Evolutionary conservation across 2,329 filamentous ascomycete species (phyloP).

Genomic region (Cytospora piceae): DNA sequence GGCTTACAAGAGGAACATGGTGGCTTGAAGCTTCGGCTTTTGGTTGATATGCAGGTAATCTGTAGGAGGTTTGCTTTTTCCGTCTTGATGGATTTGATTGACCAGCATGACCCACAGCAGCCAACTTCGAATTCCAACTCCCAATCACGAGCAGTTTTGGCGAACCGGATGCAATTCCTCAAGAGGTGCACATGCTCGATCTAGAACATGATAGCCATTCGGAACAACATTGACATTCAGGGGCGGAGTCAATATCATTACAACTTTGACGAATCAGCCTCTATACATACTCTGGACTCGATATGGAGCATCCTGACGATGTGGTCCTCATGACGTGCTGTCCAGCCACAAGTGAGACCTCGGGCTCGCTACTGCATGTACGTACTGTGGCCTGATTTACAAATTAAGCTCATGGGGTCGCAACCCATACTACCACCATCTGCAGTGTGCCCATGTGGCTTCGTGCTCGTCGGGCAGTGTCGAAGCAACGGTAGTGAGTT

Average conservation of each 20-base stretch:
- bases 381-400: slow-evolving; percentile 17
- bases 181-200: slow-evolving; percentile 14
- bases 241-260: neutral
- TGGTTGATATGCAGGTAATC: slow-evolving; percentile 18
- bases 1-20: slow-evolving; percentile 8
- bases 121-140: slow-evolving; percentile 20
- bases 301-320: neutral
- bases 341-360: slow-evolving; percentile 20
- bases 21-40: slow-evolving; percentile 16
- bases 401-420: slow-evolving; percentile 16
- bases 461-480: neutral
- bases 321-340: slow-evolving; percentile 10
- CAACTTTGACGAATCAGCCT: neutral
- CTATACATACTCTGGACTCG: neutral
- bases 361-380: slow-evolving; percentile 9
- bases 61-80: slow-evolving; percentile 26
- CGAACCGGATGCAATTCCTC: neutral
- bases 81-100: slow-evolving; percentile 27
- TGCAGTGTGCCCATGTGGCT: slow-evolving; percentile 1
- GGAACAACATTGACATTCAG: neutral
- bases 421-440: neutral
- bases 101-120: slow-evolving; percentile 29
- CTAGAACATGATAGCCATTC: slow-evolving; percentile 15
- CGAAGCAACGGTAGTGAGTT: neutral
- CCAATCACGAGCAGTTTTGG: slow-evolving; percentile 8